Base-by-base conservation (phyloP, 2,329 filamentous ascomycete species). In the Penicillium sclerotigenum region DNA sequence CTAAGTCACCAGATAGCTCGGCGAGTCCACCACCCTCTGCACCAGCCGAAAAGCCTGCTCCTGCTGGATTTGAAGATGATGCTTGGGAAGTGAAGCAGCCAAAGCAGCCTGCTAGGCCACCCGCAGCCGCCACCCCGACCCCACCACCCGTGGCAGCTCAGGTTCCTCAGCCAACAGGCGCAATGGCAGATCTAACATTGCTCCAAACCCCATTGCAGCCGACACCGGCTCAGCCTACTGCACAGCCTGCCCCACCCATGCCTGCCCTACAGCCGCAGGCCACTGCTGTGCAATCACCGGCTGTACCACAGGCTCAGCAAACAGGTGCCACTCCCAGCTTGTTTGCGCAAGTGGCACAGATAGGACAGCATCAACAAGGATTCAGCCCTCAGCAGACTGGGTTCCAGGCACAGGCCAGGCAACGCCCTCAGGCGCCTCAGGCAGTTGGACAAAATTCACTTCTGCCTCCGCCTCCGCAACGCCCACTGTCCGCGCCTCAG, bases 11-110 rank as follows among this genome's bases (percentile, higher is more conserved):
- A 11, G 67, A 71, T 11, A 65, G 66, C 34, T 76, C 78, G 50
- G 70, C 78, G 24, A 81, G 82, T 31, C 77, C 83, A 0, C 71
- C 81, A 45, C 72, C 77, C 14, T 72, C 77, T 55, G 78, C 84
- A 36, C 64, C 75, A 5, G 47, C 76, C 36, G 77, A 81, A 36
- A 80, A 83, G 57, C 77, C 78, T 48, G 73, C 74, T 34, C 68
- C 75, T 40, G 78, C 80, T 57, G 90, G 90, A 3, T 97, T 97
- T 68, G 94, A 99, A 49, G 94, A 97, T 68, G 91, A 97, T 77
- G 94, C 94, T 9, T 99, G 94, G 94, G 90, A 95, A 67, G 88
- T 96, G 47, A 97, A 97, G 77, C 90, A 91, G 18, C 83, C 88
- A 14, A 88, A 86, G 69, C 83, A 86, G 52, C 64, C 74, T 31